Evolutionary conservation across 257 asterid genomes (phyloP), one percentile per base, ranked within the genome.

Genomic region (Prunella vulgaris): DNA sequence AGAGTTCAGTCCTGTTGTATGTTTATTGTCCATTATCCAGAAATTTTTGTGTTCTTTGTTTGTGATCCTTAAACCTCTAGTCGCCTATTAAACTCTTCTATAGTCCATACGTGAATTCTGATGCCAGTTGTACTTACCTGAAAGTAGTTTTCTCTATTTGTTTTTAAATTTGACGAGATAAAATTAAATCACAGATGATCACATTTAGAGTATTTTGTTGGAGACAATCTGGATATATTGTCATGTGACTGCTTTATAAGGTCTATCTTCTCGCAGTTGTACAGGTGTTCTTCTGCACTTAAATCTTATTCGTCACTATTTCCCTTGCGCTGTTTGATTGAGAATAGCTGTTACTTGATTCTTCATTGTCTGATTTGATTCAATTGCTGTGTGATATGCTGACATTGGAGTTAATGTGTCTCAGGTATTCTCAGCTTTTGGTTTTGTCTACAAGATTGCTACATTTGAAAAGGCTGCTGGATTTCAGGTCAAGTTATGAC

Each of bases 381-480:
- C 62, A 18, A 15, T 60, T 75, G 28, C 64, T 75, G 49, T 52
- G 25, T 53, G 32, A 21, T 72, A 3, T 73, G 52, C 77, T 83
- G 22, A 79, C 60, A 38, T 61, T 66, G 61, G 49, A 48, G 32
- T 68, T 40, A 53, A 49, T 68, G 54, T 69, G 30, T 63, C 68
- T 70, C 82, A 88, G 96, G 96, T 90, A 64, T 90, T 88, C 81
- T 90, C 96, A 17, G 96, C 90, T 64, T 90, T 88, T 84, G 96
- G 97, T 62, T 85, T 86, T 64, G 95, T 88, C 73, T 92, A 86
- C 74, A 90, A 90, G 87, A 86, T 90, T 79, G 97, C 96, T 74
- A 90, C 96, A 59, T 88, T 90, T 72, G 96, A 88, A 64, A 90
- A 90, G 76, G 96, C 90, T 73, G 96, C 95, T 13, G 97, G 97